Evolutionary conservation across 306 rosid species (phyloP).

Genomic region (Ziziphus jujuba): DNA sequence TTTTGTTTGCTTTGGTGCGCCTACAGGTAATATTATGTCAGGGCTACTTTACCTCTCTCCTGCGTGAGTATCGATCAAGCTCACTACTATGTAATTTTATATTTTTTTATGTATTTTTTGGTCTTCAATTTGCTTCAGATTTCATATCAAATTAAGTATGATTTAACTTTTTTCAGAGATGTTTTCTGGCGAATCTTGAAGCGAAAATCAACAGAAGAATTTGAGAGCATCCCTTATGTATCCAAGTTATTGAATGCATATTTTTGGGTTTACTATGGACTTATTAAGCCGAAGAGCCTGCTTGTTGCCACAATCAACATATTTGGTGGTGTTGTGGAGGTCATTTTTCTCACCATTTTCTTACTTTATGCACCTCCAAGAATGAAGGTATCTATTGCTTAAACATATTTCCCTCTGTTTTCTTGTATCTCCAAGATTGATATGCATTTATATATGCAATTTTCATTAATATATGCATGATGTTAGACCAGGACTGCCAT

Average conservation of each 20-base stretch:
- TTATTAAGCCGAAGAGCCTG: constrained; percentile 27
- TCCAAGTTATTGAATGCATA: constrained; percentile 35
- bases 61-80: constrained; percentile 10
- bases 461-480: neutral
- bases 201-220: constrained; percentile 35
- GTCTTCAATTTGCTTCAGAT: neutral
- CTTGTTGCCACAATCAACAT: constrained; percentile 30
- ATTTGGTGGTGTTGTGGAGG: constrained; percentile 33
- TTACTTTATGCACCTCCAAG: constrained; percentile 32
- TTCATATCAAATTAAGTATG: neutral
- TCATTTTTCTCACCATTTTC: constrained; percentile 31
- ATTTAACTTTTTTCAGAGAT: constrained; percentile 13
- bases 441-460: neutral
- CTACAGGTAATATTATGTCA: constrained; percentile 29
- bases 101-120: neutral
- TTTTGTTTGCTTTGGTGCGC: neutral
- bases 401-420: neutral
- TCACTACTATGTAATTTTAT: too few relatives aligned
- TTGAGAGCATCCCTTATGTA: constrained; percentile 36
- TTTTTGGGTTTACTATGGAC: constrained; percentile 35
- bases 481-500: constrained; percentile 30
- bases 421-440: neutral
- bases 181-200: constrained; percentile 27
- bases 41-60: constrained; percentile 37
- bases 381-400: constrained; percentile 25